A percentile compares a stretch with the other conserved stretches of the same genome.
Evolutionary conservation across 805 yeast genomes (phyloP).

Genomic region (Pichia cabralensis): DNA sequence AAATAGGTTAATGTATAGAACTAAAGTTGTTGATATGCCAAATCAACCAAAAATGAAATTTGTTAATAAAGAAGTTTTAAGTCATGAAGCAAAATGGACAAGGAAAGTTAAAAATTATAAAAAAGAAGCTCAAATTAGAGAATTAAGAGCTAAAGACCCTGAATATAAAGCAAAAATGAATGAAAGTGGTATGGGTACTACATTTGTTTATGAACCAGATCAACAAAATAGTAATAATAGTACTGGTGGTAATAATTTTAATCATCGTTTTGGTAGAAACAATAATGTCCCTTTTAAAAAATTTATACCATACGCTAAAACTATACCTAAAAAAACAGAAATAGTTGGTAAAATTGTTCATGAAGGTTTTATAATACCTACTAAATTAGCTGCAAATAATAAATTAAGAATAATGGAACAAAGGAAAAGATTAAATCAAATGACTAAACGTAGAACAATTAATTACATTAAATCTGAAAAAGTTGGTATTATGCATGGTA

Average conservation of each 20-base stretch:
- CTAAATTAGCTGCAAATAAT: constrained; percentile 63
- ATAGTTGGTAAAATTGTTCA: constrained; percentile 82
- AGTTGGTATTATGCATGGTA: constrained; percentile 82
- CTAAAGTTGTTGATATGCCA: constrained; percentile 43
- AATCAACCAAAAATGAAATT: constrained; percentile 39
- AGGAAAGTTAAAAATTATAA: constrained; percentile 16
- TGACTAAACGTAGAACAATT: constrained; percentile 36
- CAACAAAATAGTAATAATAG: constrained; percentile 6
- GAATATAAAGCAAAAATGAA: constrained; percentile 8
- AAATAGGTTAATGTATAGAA: constrained; percentile 35
- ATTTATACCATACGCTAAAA: constrained; percentile 72
- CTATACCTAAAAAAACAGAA: constrained; percentile 82
- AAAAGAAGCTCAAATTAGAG: constrained; percentile 11
- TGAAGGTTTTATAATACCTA: constrained; percentile 84
- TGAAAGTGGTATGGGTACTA: constrained; percentile 24
- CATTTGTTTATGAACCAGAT: constrained; percentile 8
- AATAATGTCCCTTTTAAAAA: constrained; percentile 18
- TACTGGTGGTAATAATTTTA: background rate
- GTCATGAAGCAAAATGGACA: constrained; percentile 25
- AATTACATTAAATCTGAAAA: constrained; percentile 50
- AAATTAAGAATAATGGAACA: constrained; percentile 42
- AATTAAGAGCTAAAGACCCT: constrained; percentile 12
- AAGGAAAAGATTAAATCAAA: constrained; percentile 20
- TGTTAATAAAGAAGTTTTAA: constrained; percentile 27
- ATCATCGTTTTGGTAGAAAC: background rate